Evolutionary conservation across 2,329 filamentous ascomycete genomes (phyloP).

Genomic region (Monosporascus sp.): DNA sequence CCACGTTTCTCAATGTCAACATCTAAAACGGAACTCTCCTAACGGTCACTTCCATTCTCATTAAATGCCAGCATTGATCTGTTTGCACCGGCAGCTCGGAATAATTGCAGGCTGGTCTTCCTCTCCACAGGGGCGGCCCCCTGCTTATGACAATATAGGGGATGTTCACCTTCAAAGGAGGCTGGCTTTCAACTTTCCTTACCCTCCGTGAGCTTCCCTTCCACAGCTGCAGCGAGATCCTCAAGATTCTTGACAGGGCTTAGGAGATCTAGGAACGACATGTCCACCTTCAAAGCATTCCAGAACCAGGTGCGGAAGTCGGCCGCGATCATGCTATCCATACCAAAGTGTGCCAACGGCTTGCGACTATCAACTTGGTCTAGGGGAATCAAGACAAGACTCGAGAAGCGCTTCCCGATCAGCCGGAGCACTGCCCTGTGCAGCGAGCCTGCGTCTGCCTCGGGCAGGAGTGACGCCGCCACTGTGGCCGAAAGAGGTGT

Average conservation of each 20-base stretch:
- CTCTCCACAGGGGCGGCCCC: too few relatives aligned
- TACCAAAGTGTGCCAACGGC: conserved; percentile 1
- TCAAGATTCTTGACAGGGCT: conserved; percentile 2
- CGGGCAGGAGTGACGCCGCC: neutral
- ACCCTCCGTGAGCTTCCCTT: too few relatives aligned
- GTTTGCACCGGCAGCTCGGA: too few relatives aligned
- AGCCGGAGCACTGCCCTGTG: conserved; percentile 10
- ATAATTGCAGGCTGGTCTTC: too few relatives aligned
- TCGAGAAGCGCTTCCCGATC: neutral
- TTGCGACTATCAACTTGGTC: conserved; percentile 11
- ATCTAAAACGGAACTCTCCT: too few relatives aligned
- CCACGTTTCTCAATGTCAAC: too few relatives aligned
- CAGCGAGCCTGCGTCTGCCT: conserved; percentile 12
- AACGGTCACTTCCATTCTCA: too few relatives aligned
- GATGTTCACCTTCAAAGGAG: too few relatives aligned
- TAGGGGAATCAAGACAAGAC: conserved; percentile 10
- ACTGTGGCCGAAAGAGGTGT: neutral
- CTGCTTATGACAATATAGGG: too few relatives aligned
- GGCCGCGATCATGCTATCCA: conserved; percentile 31
- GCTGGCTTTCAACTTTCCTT: too few relatives aligned
- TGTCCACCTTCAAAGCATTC: conserved; percentile 23
- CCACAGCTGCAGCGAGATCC: too few relatives aligned
- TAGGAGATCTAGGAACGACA: conserved; percentile 20
- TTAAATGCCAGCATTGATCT: too few relatives aligned
- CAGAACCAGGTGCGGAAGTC: conserved; percentile 30